These are phyloP conservation scores for Penicillium oxalicum DNA, from an alignment of 2,329 filamentous ascomycete species.

Conservation along the genomic window DNA sequence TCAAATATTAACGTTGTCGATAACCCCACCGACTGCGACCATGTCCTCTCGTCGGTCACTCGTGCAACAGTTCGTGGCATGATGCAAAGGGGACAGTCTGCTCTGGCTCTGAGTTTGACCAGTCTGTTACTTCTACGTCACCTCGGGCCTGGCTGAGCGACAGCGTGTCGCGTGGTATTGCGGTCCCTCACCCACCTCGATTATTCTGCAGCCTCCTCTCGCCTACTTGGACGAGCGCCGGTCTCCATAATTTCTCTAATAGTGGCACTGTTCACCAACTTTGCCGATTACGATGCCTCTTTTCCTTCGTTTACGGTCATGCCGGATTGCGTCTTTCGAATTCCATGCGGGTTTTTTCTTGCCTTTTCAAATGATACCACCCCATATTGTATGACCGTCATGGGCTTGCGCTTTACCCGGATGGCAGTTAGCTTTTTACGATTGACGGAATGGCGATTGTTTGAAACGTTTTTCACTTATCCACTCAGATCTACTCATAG, in stretches of 20 bases:
- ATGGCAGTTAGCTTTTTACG: conserved; percentile 25
- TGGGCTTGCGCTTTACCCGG: conserved; percentile 22
- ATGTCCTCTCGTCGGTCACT: neutral
- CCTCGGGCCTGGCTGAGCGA: neutral
- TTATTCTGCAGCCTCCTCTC: conserved; percentile 20
- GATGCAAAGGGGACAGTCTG: too few relatives aligned
- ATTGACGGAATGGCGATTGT: conserved; percentile 27
- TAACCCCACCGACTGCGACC: neutral
- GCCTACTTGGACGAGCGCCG: conserved; percentile 18
- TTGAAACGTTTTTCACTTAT: conserved; percentile 7
- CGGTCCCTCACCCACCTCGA: conserved; percentile 22
- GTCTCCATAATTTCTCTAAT: conserved; percentile 20
- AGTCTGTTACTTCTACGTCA: too few relatives aligned
- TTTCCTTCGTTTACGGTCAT: conserved; percentile 14
- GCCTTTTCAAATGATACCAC: conserved; percentile 35
- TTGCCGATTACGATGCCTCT: conserved; percentile 3
- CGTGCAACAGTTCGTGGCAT: neutral
- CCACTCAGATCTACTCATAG: too few relatives aligned
- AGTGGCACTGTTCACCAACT: conserved; percentile 6
- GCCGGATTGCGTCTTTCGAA: conserved; percentile 9
- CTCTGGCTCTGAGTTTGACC: too few relatives aligned
- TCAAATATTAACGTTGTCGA: conserved; percentile 64
- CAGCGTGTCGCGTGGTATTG: conserved; percentile 24
- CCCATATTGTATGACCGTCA: conserved; percentile 28
- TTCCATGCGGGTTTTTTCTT: conserved; percentile 10